Base-by-base conservation (phyloP, 306 rosid genomes). In the Lathyrus sativus region DNA sequence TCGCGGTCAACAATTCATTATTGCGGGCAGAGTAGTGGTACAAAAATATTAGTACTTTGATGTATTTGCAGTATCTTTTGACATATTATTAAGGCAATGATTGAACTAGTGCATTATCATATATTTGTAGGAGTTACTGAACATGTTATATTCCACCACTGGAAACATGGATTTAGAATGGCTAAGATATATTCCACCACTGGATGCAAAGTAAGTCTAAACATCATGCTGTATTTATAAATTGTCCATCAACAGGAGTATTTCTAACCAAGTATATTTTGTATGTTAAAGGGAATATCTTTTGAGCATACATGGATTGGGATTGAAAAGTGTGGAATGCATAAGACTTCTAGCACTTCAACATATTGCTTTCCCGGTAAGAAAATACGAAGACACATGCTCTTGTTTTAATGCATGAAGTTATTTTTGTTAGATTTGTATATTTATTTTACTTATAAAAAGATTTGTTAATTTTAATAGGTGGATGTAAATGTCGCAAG, bases 401-500 rank as follows among this genome's bases (percentile, higher is more conserved):
- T 44, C 4, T 18, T 61, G 3, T 3, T 41, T 58, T 18, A n/a
- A 42, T 35, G 10, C 2, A 8, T 64, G 7, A 6, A 24, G 9
- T 8, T 61, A 18, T 65, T 18, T 13, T 56, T 13, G 4, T 65
- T 22, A 11, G 11, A 31, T n/a, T 44, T 12, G 0, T 3, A 11
- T 31, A 5, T 14, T 44, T n/a, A n/a, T 11, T 57, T n/a, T 51
- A 13, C 2, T 39, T 35, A 1, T 39, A 6, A 49, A n/a, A n/a
- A 14, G 1, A 26, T 14, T 39, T 44, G 3, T 62, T 1, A 6
- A 12, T 50, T 42, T 43, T 77, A 9, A 9, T 61, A 85, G 96
- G 96, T 89, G 76, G 98, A 89, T 41, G 87, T 90, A 38, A 92
- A 92, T 69, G 98, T 92, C 62, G 92, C 78, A n/a, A 77, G 96